Evolutionary conservation across 495 filamentous ascomycete species (phyloP), one percentile per base, ranked within the genome.

Genomic region (Aspergillus funiculosus): DNA sequence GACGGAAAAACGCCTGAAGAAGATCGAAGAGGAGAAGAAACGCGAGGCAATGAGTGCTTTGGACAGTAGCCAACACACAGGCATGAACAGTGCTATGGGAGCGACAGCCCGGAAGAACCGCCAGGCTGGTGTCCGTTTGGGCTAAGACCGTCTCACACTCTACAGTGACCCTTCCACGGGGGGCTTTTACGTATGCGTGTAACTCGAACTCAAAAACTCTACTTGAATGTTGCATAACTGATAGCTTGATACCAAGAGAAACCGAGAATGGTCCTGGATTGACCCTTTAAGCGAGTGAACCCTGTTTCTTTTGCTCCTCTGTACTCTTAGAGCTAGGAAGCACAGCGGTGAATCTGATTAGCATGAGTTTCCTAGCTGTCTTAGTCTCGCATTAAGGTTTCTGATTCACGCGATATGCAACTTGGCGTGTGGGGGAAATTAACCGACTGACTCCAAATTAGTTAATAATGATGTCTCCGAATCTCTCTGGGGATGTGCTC

Each of bases 1-100:
- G 83, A 96, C 89, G 18, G 91, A 97, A 73, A 97, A 97, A 71
- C 73, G 78, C 42, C 67, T 98, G 38, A 95, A 96, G 81, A 94
- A 92, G 79, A 91, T 95, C 66, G 92, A 91, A 44, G 88, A 91
- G 53, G 90, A 96, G 71, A 91, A 89, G 77, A 84, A 84, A 60
- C 77, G 80, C 52, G 81, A 86, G 71, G 78, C 85, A 0, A 84
- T 86, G 75, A 88, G 84, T 56, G 75, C 82, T 34, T 63, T 96
- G 49, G 87, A 94, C 58, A 85, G 80, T 43, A 88, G 83, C 55
- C 82, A 87, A 62, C 82, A 82, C 48, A 85, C 82, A 19, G 89
- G 87, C 20, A 89, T 94, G 80, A 84, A 80, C 59, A 82, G 76
- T 49, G 89, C 86, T 10, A 80, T 83, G 59, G 85, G 81, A 8